Evolutionary conservation across 805 yeast species (phyloP).

Genomic region (Wickerhamomyces bovis): DNA sequence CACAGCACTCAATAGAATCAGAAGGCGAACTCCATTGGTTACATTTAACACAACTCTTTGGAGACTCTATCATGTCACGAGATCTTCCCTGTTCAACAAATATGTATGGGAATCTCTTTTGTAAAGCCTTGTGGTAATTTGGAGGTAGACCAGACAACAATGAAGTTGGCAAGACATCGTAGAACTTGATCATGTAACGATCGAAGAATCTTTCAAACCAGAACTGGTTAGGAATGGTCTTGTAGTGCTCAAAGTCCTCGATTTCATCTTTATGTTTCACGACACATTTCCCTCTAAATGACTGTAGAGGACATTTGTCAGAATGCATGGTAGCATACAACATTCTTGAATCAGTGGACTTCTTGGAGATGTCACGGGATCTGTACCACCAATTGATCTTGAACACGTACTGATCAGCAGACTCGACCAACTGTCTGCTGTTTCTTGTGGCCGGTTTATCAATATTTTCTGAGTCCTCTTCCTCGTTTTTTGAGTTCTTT

Average conservation of each 20-base stretch:
- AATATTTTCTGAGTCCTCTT: constrained; percentile 11
- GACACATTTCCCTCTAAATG: constrained; percentile 68
- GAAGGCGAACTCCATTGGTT: constrained; percentile 76
- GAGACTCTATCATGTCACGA: constrained; percentile 54
- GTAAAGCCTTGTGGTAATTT: constrained; percentile 54
- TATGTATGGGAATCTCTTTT: constrained; percentile 64
- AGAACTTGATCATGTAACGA: constrained; percentile 75
- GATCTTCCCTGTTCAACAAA: constrained; percentile 67
- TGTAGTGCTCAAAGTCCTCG: constrained; percentile 41
- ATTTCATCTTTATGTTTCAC: constrained; percentile 69
- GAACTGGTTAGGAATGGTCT: constrained; percentile 59
- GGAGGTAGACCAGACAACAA: constrained; percentile 51
- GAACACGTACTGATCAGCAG: constrained; percentile 50
- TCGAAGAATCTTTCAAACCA: constrained; percentile 86
- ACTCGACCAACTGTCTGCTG: constrained; percentile 25
- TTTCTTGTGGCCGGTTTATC: constrained; percentile 7
- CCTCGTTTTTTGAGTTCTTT: constrained; percentile 25
- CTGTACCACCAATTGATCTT: constrained; percentile 90
- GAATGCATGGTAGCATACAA: constrained; percentile 82
- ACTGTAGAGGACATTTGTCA: constrained; percentile 70
- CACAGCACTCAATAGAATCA: constrained; percentile 77
- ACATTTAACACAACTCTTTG: constrained; percentile 69
- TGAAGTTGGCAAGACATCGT: constrained; percentile 66
- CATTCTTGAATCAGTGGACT: constrained; percentile 63
- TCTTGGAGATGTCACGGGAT: constrained; percentile 74